A percentile compares a stretch with the other conserved stretches of the same genome.
Evolutionary conservation across 202 grass and related monocot species (phyloP).

Genomic region (Digitaria exilis): DNA sequence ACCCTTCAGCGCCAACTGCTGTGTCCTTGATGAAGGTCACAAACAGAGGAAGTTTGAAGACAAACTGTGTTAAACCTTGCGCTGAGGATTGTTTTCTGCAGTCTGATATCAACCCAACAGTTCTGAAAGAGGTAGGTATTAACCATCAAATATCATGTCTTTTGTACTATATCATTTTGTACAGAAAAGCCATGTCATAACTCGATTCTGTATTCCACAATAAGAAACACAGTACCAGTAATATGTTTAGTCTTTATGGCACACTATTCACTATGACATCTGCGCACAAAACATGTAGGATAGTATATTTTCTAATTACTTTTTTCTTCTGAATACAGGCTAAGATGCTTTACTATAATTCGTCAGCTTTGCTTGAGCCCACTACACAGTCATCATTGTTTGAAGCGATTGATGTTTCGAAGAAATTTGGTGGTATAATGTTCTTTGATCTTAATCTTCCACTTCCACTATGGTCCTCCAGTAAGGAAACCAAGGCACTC

Average conservation of each 20-base stretch:
- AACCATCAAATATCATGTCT: slow-evolving; percentile 10
- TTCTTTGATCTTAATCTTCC: slow-evolving; percentile 93
- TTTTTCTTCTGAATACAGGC: slow-evolving; percentile 61
- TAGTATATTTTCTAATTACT: slow-evolving; percentile 3
- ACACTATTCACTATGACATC: neutral
- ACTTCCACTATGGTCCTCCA: slow-evolving; percentile 71
- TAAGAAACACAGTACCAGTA: neutral
- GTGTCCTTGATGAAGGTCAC: slow-evolving; percentile 63
- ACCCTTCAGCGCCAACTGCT: slow-evolving; percentile 51
- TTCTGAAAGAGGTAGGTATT: slow-evolving; percentile 64
- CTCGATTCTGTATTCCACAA: neutral
- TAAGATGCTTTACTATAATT: slow-evolving; percentile 95
- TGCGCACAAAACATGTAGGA: neutral
- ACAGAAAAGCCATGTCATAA: neutral
- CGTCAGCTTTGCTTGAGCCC: slow-evolving; percentile 68
- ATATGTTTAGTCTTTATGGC: neutral
- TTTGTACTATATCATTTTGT: neutral
- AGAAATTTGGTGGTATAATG: slow-evolving; percentile 61
- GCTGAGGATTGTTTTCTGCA: slow-evolving; percentile 64
- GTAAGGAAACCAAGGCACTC: slow-evolving; percentile 59
- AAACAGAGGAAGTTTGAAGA: slow-evolving; percentile 40
- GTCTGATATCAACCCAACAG: slow-evolving; percentile 63
- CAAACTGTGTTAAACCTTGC: slow-evolving; percentile 56
- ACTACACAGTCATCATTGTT: slow-evolving; percentile 52
- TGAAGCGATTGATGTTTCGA: slow-evolving; percentile 65